Base-by-base conservation (phyloP, 371 early-diverging fungal species). In the Mortierella sp. region DNA sequence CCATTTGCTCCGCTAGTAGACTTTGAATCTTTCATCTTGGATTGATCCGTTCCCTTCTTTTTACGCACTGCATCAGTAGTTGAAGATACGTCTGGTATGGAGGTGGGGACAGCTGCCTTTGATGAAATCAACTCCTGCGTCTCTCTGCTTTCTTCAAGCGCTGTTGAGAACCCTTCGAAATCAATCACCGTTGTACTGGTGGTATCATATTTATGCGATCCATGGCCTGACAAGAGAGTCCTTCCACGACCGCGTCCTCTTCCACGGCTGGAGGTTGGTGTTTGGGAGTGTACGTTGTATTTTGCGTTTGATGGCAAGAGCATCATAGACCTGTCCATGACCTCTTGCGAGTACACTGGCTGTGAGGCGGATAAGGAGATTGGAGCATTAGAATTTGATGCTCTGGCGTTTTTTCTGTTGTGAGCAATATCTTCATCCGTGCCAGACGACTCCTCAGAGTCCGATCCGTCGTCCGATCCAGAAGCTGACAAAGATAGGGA, bases 301-400 rank as follows among this genome's bases (percentile, higher is more conserved):
- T 59, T 66, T 54, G 68, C 28, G 37, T 70, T 61, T 35, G 70
- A 24, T 6, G 76, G 67, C 1, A 66, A 40, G 1, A 64, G 71
- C 64, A 67, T 55, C 68, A 79, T 62, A 32, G 80, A 52, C 20
- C 72, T 62, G n/a, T 79, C 69, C 68, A 75, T 60, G 67, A 72
- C 55, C 45, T 69, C 70, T 52, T 81, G 72, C 5, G 81, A 75
- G 39, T 81, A 81, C 18, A 81, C 76, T 43, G 81, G 64, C 22
- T 65, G 70, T 1, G 81, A 81, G 47, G 64, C 76, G 2, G 81
- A 75, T 32, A 81, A 62, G 0, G 81, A 81, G 45, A 81, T 81
- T 32, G 81, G 81, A 0, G 81, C 73, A 39, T 71, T 68, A 14
- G 12, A 8, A 18, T 26, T 47, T 43, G n/a, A 30, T 57, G 30